Conservation (phyloP, 169 alveolate genomes). For the Cyclospora cayetanensis region DNA sequence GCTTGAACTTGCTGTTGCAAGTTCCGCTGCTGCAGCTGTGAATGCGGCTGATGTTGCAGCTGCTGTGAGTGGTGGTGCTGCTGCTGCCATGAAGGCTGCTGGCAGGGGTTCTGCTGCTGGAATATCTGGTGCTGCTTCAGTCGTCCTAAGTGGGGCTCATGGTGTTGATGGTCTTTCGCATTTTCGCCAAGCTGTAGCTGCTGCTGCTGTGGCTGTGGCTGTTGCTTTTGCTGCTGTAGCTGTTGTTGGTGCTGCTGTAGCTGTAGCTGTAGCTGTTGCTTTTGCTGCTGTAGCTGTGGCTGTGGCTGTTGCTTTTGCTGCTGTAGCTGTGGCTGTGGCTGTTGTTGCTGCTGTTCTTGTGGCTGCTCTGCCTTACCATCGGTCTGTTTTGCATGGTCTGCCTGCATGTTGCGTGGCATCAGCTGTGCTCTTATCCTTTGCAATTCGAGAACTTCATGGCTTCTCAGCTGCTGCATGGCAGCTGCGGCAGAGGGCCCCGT, state of each 20-base stretch:
- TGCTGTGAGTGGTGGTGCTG: not conserved
- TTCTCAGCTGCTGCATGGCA: not conserved
- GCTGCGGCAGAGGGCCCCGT: not conserved
- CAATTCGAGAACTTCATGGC: not conserved
- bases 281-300: not conserved
- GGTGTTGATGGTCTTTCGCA: too few relatives aligned
- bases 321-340: not conserved
- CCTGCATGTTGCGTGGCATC: not conserved
- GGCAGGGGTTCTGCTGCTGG: not conserved
- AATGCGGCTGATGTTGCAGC: too few relatives aligned
- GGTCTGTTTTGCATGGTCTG: not conserved
- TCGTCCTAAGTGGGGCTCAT: not conserved
- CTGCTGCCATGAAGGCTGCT: not conserved
- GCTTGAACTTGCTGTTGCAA: not conserved
- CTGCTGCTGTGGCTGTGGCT: not conserved
- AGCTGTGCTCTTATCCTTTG: not conserved
- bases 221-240: not conserved
- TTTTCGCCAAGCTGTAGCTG: too few relatives aligned
- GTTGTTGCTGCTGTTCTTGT: not conserved
- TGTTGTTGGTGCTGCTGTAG: not conserved
- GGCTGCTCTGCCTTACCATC: not conserved
- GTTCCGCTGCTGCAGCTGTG: not conserved
- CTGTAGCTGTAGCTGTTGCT: not conserved
- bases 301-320: not conserved
- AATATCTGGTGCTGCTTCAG: not conserved